Conservation (phyloP, 2,329 filamentous ascomycete genomes). For the Decorospora gaudefroyi region DNA sequence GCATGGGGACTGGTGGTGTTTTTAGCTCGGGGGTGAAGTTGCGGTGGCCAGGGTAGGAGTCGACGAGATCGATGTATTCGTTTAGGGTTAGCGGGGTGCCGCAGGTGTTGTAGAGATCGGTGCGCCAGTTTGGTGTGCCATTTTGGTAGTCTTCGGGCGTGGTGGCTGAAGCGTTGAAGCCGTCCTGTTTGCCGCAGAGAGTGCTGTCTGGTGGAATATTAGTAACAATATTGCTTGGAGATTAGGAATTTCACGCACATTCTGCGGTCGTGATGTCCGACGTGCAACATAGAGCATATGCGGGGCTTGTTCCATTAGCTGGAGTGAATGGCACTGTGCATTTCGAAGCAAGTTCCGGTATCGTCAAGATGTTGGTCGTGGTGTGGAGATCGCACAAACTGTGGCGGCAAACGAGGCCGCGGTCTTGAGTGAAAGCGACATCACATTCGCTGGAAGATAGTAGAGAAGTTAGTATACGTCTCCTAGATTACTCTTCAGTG, state of each 20-base stretch:
- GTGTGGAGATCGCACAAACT: constrained; percentile 70
- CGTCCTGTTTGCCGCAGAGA: constrained; percentile 41
- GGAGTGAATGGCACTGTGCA: constrained; percentile 66
- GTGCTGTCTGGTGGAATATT: constrained; percentile 6
- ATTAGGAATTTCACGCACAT: constrained; percentile 3
- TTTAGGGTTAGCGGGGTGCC: constrained; percentile 61
- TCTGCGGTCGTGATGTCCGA: constrained; percentile 27
- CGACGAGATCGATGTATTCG: constrained; percentile 63
- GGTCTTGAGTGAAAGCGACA: constrained; percentile 68
- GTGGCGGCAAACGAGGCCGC: constrained; percentile 69
- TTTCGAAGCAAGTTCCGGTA: constrained; percentile 66
- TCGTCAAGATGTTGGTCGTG: constrained; percentile 68
- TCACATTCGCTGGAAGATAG: no score
- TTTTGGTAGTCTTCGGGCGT: constrained; percentile 60
- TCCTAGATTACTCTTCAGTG: no score
- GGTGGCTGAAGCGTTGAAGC: constrained; percentile 64
- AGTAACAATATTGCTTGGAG: background rate
- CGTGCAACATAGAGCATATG: constrained; percentile 26
- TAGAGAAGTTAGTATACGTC: no score
- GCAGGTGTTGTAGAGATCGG: constrained; percentile 66
- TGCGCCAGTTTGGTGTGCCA: constrained; percentile 63
- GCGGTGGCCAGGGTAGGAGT: constrained; percentile 56
- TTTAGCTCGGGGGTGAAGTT: constrained; percentile 70
- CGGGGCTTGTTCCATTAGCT: constrained; percentile 41
- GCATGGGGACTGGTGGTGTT: constrained; percentile 65